Percentiles rank a stretch among this genome's conserved stretches.
These are phyloP conservation scores for Acanthamoeba culbertsoni DNA, from an alignment of 208 protist species.

Conservation along the genomic window DNA sequence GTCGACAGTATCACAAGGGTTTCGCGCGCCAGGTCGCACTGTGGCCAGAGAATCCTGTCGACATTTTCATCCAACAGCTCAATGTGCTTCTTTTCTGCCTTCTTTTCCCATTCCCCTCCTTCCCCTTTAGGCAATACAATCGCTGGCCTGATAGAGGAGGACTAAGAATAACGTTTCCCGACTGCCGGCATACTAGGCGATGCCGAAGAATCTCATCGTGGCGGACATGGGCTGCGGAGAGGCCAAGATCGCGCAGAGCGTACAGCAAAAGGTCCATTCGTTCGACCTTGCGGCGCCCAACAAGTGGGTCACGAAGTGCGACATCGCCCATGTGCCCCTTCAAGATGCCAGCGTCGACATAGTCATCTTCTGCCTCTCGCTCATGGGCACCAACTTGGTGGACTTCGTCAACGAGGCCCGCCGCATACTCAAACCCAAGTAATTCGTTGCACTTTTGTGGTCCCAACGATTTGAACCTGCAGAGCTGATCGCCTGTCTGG, in stretches of 20 bases:
- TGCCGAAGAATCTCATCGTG: conserved; percentile 87
- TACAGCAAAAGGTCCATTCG: conserved; percentile 92
- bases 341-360: conserved; percentile 87
- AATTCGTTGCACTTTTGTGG: no score
- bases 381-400: conserved; percentile 95
- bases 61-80: conserved; percentile 83
- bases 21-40: conserved; percentile 90
- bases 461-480: no score
- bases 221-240: conserved; percentile 96
- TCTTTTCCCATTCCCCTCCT: conserved; percentile 82
- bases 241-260: conserved; percentile 87
- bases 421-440: conserved; percentile 85
- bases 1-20: conserved; percentile 91
- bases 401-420: conserved; percentile 92
- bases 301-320: conserved; percentile 89
- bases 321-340: conserved; percentile 89
- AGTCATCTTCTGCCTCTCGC: conserved; percentile 91
- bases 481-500: not conserved
- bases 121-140: conserved; percentile 87
- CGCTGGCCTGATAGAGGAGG: conserved; percentile 71
- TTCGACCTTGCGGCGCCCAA: conserved; percentile 91
- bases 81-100: not conserved
- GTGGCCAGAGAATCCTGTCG: conserved; percentile 93
- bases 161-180: no score
- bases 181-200: no score